A percentile compares a stretch with the other conserved stretches of the same genome.
These are phyloP conservation scores for Diaporthe amygdali DNA, from an alignment of 2,329 filamentous ascomycete species.

Conservation along the genomic window DNA sequence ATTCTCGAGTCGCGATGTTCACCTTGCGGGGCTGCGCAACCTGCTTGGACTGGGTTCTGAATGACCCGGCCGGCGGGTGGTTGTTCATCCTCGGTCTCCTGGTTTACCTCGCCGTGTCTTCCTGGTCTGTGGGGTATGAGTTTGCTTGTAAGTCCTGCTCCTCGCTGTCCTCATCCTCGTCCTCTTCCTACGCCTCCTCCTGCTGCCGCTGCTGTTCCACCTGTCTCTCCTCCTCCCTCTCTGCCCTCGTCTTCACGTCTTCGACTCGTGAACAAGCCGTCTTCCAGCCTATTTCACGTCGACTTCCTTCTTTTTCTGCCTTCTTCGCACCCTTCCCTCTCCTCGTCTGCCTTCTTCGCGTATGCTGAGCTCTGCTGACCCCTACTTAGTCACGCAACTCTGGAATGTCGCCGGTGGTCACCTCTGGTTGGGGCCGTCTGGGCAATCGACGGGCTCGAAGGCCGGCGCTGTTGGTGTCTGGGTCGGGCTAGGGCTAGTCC, in stretches of 20 bases:
- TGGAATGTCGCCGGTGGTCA: neutral
- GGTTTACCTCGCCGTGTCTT: constrained; percentile 14
- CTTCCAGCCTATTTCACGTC: neutral
- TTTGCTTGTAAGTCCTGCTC: constrained; percentile 13
- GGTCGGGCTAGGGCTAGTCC: constrained; percentile 13
- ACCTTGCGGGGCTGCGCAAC: neutral
- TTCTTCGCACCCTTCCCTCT: neutral
- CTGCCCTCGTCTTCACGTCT: neutral
- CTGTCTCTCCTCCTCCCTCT: neutral
- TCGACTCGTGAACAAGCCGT: neutral
- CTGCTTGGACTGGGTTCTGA: neutral
- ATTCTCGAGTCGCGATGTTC: neutral
- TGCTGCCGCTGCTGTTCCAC: too few relatives aligned
- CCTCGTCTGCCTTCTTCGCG: neutral
- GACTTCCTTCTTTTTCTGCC: neutral
- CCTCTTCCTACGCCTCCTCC: neutral
- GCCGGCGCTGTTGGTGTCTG: neutral
- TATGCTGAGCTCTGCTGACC: neutral
- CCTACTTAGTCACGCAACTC: neutral
- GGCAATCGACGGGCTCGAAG: neutral
- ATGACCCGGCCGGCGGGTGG: neutral
- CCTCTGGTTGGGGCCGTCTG: neutral
- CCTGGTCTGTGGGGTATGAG: constrained; percentile 15
- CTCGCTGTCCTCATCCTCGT: neutral
- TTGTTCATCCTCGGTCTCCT: constrained; percentile 12